These are phyloP conservation scores for Medicago lupulina DNA, from an alignment of 306 rosid species.

Conservation along the genomic window DNA sequence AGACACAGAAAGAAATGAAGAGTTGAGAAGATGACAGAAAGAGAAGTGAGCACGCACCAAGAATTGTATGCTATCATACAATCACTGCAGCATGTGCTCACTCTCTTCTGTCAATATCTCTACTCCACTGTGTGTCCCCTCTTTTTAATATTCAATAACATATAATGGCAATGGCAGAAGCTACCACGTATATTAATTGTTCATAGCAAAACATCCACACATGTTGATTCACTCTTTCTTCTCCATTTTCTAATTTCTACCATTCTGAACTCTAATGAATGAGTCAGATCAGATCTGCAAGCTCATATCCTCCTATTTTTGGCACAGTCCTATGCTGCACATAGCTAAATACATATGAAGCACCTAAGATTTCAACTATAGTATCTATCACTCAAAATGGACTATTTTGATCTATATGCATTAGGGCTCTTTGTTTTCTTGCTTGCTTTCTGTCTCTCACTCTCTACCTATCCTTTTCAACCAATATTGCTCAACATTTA, in stretches of 20 bases:
- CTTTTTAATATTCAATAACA: background rate
- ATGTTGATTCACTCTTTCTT: background rate
- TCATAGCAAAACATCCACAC: background rate
- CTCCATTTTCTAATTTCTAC: background rate
- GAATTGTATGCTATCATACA: conserved; percentile 63
- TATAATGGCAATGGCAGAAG: no score
- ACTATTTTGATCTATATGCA: background rate
- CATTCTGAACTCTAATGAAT: no score
- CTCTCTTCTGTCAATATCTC: conserved; percentile 95
- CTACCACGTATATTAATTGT: background rate
- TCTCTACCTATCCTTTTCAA: background rate
- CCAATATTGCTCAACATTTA: conserved; percentile 8
- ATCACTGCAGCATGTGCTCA: conserved; percentile 74
- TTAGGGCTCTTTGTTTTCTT: conserved; percentile 4
- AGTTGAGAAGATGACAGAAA: conserved; percentile 60
- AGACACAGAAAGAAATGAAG: background rate
- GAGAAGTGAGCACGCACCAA: conserved; percentile 76
- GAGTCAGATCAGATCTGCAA: conserved; percentile 4
- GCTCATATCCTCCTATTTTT: background rate
- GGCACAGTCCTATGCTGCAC: background rate
- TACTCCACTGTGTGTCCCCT: conserved; percentile 16
- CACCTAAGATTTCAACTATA: background rate
- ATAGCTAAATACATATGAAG: background rate
- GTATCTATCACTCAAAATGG: background rate
- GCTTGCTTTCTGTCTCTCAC: background rate